These are phyloP conservation scores for Ceratobasidium sp. DNA, from an alignment of 1,284 basidiomycete species.

Conservation along the genomic window DNA sequence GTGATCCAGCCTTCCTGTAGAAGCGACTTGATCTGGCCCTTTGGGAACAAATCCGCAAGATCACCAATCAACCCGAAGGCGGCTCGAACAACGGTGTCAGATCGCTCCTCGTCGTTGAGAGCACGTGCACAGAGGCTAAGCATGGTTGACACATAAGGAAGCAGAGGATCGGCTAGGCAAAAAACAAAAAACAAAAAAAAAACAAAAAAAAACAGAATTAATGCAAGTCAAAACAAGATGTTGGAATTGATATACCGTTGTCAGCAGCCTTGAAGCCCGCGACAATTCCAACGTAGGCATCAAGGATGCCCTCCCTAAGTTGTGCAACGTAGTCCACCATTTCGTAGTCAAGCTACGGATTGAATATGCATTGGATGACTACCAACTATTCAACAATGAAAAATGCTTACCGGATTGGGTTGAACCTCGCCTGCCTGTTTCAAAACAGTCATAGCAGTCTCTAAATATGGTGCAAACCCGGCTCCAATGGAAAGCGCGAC, in stretches of 20 bases:
- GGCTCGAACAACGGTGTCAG: constrained; percentile 79
- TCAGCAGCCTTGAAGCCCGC: constrained; percentile 87
- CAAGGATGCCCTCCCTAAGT: constrained; percentile 93
- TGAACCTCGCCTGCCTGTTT: constrained; percentile 88
- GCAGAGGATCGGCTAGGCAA: constrained; percentile 64
- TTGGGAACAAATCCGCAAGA: constrained; percentile 84
- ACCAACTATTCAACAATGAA: constrained; percentile 39
- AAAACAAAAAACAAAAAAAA: constrained; percentile 59
- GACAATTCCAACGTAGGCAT: constrained; percentile 95
- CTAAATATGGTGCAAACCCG: constrained; percentile 88
- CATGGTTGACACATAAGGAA: constrained; percentile 78
- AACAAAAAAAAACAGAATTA: constrained; percentile 16
- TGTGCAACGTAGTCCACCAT: constrained; percentile 91
- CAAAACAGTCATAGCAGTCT: constrained; percentile 90
- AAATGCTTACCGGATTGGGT: constrained; percentile 75
- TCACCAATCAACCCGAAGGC: constrained; percentile 90
- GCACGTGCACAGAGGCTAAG: constrained; percentile 84
- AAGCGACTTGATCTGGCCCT: constrained; percentile 78
- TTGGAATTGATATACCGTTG: constrained; percentile 63
- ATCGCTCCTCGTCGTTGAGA: constrained; percentile 82
- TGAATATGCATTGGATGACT: constrained; percentile 28
- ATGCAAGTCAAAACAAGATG: not conserved
- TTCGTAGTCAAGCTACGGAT: constrained; percentile 78
- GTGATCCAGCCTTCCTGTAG: constrained; percentile 82
- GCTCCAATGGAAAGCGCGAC: constrained; percentile 92